These are phyloP conservation scores for Saitozyma podzolica DNA, from an alignment of 768 basidiomycete species.

Conservation along the genomic window DNA sequence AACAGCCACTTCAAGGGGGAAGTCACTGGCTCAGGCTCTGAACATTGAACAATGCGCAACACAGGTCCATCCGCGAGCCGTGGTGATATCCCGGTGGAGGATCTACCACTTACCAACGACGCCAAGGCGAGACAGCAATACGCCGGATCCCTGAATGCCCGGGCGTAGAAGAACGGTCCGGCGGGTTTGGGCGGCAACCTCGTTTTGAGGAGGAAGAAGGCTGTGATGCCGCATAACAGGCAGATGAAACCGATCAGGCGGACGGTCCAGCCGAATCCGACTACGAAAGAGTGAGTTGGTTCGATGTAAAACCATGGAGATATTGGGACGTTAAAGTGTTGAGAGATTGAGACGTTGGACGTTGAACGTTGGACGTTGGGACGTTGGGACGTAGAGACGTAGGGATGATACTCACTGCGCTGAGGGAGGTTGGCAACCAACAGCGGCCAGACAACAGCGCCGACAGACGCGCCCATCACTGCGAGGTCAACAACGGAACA, in stretches of 20 bases:
- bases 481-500: conserved; percentile 6
- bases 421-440: conserved; percentile 13
- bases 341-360: too few species aligned
- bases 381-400: too few species aligned
- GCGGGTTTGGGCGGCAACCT: conserved; percentile 36
- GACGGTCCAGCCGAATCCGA: conserved; percentile 35
- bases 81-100: too few species aligned
- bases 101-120: conserved; percentile 17
- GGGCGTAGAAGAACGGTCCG: conserved; percentile 29
- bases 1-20: too few species aligned
- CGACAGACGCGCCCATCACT: conserved; percentile 17
- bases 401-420: conserved; percentile 4
- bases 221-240: conserved; percentile 6
- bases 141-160: conserved; percentile 16
- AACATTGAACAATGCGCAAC: too few species aligned
- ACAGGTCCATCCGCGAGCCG: too few species aligned
- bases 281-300: conserved; percentile 8
- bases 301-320: too few species aligned
- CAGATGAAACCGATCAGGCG: conserved; percentile 26
- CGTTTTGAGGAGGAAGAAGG: conserved; percentile 27
- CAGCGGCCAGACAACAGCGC: conserved; percentile 17
- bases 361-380: too few species aligned
- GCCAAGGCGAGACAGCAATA: conserved; percentile 16
- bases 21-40: too few species aligned
- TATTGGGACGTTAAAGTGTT: too few species aligned